phyloP scores from a whole-genome alignment of 768 basidiomycete species.

The Boletus reticulatus region DNA sequence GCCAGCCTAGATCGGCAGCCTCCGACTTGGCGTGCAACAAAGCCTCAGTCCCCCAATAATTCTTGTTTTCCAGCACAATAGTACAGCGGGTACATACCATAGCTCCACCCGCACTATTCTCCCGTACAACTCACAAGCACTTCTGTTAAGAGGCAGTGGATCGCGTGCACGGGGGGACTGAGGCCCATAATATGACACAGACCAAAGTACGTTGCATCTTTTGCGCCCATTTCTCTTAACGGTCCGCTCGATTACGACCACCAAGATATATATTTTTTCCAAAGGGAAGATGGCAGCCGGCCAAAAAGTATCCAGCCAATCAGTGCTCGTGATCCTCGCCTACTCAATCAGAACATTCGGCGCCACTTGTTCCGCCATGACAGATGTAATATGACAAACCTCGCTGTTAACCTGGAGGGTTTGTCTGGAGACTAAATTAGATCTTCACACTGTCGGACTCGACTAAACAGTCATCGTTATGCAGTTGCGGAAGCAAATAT shows the following conservation, averaged over 20 bases:
- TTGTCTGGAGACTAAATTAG: background rate
- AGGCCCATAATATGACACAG: background rate
- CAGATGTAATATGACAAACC: background rate
- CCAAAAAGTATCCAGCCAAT: constrained; percentile 5
- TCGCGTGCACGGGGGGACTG: constrained; percentile 3
- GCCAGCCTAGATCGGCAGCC: background rate
- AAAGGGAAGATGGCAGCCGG: background rate
- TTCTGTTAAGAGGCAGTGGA: constrained; percentile 8
- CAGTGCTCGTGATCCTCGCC: constrained; percentile 24
- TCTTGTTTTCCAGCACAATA: background rate
- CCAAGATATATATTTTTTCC: background rate
- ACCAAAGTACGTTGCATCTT: background rate
- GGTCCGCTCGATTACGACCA: constrained; percentile 23
- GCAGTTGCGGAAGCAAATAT: background rate
- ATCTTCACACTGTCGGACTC: background rate
- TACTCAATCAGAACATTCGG: constrained; percentile 3
- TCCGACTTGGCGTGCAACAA: background rate
- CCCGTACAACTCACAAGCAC: background rate
- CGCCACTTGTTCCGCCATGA: constrained; percentile 9
- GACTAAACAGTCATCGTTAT: background rate
- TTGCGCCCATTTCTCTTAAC: constrained; percentile 21
- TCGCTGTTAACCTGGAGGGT: background rate
- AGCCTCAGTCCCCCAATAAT: background rate
- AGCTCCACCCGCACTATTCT: background rate
- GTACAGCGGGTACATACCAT: background rate